Base-by-base conservation (phyloP, 805 yeast species). In the Komagataella kurtzmanii region DNA sequence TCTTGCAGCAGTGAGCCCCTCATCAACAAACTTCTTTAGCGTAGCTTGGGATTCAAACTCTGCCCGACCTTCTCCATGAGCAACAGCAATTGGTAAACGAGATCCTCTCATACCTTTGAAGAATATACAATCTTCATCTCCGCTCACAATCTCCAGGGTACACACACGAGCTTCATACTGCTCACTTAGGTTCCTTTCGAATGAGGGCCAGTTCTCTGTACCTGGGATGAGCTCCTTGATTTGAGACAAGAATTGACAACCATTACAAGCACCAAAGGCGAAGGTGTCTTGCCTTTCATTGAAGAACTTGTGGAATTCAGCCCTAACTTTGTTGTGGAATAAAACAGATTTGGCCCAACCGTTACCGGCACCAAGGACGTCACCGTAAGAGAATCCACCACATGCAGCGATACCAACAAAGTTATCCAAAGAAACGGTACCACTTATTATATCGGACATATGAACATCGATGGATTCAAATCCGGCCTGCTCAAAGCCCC, bases 301-400 rank as follows among this genome's bases (percentile, higher is more conserved):
- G 80, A 93, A 93, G 68, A 93, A 93, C 49, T 70, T 75, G 57
- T 72, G 68, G 66, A 93, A 93, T 70, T 88, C 90, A 24, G 73
- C 61, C 64, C 93, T 81, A 44, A 91, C 85, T 51, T 70, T 73
- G 44, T 80, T 87, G 64, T 91, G 85, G 77, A 83, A 89, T 57
- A 93, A 71, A 7, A 93, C 96, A 17, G 97, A 88, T 63, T 88
- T 89, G 53, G 99, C 99, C 99, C 99, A 93, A 53, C 99, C 99
- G 51, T 91, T 85, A 65, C 97, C 99, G 43, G 99, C 99, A 59
- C 99, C 99, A 54, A 93, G 74, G 49, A 93, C 99, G 69, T 93
- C 99, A 75, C 99, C 99, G 63, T 90, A 93, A 1, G 97, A 88
- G 75, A 93, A 93, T 14, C 99, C 99, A 69, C 99, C 99, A 71